Evolutionary conservation across 805 yeast species (phyloP).

Genomic region (Barnettozyma sucrosica): DNA sequence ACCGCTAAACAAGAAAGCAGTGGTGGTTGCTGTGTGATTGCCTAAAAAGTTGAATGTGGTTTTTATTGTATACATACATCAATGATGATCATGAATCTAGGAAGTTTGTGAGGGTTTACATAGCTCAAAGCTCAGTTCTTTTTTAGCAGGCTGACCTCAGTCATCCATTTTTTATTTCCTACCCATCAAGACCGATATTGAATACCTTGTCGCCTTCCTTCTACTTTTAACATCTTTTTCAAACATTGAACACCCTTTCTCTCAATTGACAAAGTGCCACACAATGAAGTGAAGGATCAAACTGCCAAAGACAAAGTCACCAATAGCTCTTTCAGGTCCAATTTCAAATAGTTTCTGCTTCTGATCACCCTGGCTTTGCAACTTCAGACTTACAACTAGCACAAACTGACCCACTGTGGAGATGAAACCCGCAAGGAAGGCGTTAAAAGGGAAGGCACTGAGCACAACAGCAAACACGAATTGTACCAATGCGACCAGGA

Average conservation of each 20-base stretch:
- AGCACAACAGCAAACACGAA: constrained; percentile 69
- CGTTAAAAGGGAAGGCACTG: constrained; percentile 95
- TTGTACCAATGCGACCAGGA: constrained; percentile 70
- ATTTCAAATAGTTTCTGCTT: constrained; percentile 8
- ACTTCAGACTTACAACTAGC: constrained; percentile 71
- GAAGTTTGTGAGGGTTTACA: background rate
- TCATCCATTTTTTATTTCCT: background rate
- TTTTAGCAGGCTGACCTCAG: background rate
- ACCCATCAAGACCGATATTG: background rate
- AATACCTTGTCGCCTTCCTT: background rate
- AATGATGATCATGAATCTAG: background rate
- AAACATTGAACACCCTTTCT: too few species aligned
- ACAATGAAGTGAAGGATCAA: constrained; percentile 83
- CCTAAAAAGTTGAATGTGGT: constrained; percentile 3
- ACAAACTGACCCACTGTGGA: constrained; percentile 95
- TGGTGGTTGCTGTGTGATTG: constrained; percentile 34
- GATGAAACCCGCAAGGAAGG: constrained; percentile 88
- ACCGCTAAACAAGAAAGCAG: constrained; percentile 10
- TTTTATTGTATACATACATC: background rate
- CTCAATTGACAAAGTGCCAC: constrained; percentile 81
- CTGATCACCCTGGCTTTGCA: constrained; percentile 49
- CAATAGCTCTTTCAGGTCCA: constrained; percentile 67
- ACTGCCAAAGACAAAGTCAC: constrained; percentile 84
- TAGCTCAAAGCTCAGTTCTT: background rate
- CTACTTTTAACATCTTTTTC: too few species aligned